Conservation (phyloP, 371 early-diverging fungal genomes). For the Nematocida parisii region DNA sequence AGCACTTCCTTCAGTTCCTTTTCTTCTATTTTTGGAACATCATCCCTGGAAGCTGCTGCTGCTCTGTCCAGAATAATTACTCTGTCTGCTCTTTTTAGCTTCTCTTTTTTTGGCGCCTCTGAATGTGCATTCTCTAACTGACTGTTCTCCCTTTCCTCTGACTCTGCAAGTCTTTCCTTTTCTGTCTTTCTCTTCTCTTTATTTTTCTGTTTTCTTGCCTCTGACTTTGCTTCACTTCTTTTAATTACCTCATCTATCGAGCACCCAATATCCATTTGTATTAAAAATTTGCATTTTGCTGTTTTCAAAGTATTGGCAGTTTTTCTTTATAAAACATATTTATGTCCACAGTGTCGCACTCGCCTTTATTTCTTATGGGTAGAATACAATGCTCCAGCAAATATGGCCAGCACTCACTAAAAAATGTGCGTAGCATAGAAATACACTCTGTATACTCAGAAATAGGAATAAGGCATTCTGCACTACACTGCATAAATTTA, state of each 20-base stretch:
- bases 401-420: background rate
- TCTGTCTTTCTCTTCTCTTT: slow-evolving; percentile 27
- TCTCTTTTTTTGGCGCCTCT: background rate
- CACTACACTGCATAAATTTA: background rate
- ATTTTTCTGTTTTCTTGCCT: slow-evolving; percentile 7
- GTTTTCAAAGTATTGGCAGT: too few species aligned
- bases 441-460: background rate
- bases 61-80: slow-evolving; percentile 25
- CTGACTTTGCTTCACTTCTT: slow-evolving; percentile 15
- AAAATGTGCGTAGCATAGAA: background rate
- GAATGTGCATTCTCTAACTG: background rate
- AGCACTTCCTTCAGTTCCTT: slow-evolving; percentile 44
- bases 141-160: background rate
- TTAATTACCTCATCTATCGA: slow-evolving; percentile 48
- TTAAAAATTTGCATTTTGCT: background rate
- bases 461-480: background rate
- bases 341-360: too few species aligned
- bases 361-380: too few species aligned
- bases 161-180: background rate
- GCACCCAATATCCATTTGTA: slow-evolving; percentile 37
- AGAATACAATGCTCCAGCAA: too few species aligned
- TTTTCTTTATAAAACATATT: too few species aligned
- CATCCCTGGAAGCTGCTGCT: background rate
- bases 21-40: slow-evolving; percentile 26
- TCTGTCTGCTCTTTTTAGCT: slow-evolving; percentile 31